phyloP scores from a whole-genome alignment of 2,329 filamentous ascomycete species.

The Dothideomycetidae sp. region DNA sequence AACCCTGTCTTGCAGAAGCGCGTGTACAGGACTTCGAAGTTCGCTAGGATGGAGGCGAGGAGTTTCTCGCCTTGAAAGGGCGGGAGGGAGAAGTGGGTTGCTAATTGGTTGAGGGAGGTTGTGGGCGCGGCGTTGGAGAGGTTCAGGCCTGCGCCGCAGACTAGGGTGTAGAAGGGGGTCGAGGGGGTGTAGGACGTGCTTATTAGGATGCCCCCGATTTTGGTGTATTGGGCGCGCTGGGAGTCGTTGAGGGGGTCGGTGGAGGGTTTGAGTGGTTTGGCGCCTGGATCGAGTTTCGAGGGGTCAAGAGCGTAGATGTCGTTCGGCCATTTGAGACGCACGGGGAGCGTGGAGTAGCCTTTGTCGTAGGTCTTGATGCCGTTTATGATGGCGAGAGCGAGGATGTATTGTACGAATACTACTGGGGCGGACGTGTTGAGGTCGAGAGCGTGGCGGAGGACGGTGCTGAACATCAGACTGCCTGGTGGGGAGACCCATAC shows the following conservation, averaged over 20 bases:
- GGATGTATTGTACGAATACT: constrained; percentile 87
- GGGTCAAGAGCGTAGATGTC: constrained; percentile 49
- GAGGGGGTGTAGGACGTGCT: constrained; percentile 69
- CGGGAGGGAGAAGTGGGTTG: constrained; percentile 32
- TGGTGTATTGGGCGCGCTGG: constrained; percentile 67
- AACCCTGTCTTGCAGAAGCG: constrained; percentile 66
- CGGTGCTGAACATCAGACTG: constrained; percentile 72
- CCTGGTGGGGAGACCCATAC: constrained; percentile 90
- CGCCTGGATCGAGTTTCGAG: constrained; percentile 1
- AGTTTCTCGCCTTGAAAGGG: constrained; percentile 64
- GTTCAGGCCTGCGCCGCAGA: constrained; percentile 74
- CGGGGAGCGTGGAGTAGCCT: constrained; percentile 59
- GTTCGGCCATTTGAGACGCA: constrained; percentile 95
- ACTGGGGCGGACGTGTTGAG: constrained; percentile 62
- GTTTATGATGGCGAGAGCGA: constrained; percentile 72
- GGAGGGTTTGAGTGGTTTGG: background rate
- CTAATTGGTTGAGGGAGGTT: constrained; percentile 66
- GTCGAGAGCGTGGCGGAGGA: constrained; percentile 68
- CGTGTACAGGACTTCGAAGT: constrained; percentile 63
- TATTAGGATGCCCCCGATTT: constrained; percentile 85
- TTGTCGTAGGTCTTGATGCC: constrained; percentile 66
- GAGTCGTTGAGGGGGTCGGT: constrained; percentile 3
- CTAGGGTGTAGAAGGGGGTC: constrained; percentile 56
- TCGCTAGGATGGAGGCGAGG: constrained; percentile 63
- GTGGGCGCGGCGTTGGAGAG: constrained; percentile 72